Evolutionary conservation across 2,329 filamentous ascomycete species (phyloP), one percentile per base, ranked within the genome.

Genomic region (Chaetomium globosum): DNA sequence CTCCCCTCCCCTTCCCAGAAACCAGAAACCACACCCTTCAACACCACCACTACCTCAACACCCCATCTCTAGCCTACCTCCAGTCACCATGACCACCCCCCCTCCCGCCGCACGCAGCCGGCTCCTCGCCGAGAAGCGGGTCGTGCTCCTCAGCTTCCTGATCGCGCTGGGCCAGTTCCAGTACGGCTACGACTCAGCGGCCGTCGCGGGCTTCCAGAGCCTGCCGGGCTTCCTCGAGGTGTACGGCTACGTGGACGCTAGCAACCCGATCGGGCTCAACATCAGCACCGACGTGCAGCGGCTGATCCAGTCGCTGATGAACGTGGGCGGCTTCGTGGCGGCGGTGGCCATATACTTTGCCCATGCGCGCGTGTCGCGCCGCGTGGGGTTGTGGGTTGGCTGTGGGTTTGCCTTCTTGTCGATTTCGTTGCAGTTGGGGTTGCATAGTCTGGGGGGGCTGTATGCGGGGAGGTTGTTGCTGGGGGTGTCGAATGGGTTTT

Each of bases 361-460:
- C 19, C 73, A 72, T 13, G 67, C 68, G 9, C 74, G 70, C 36
- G 61, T 83, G 28, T 81, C 81, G 12, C 78, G 82, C 4, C 80
- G 79, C 59, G 36, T 70, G 1, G 80, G 79, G 60, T 74, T 85
- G 16, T 81, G 78, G 73, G 55, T 79, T 19, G 81, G 80, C 0
- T 81, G 80, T 61, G n/a, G 79, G 1, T 74, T 82, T 7, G 82
- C 79, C 61, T 76, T 77, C 57, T 71, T 82, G 7, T 77, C 81
- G 8, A 82, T 83, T 62, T 76, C 82, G 43, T 77, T 84, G 70
- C 84, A 84, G 83, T 83, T 85, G 78, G 77, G 78, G 5, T 81
- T 80, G 0, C 78, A 76, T 1, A 73, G 75, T 51, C 81, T 85
- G 43, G 80, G 76, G 19, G 81, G 78, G 3, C 76, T 85, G 9